Base-by-base conservation (phyloP, 331 rosid species). In the Rhamnella rubrinervis region DNA sequence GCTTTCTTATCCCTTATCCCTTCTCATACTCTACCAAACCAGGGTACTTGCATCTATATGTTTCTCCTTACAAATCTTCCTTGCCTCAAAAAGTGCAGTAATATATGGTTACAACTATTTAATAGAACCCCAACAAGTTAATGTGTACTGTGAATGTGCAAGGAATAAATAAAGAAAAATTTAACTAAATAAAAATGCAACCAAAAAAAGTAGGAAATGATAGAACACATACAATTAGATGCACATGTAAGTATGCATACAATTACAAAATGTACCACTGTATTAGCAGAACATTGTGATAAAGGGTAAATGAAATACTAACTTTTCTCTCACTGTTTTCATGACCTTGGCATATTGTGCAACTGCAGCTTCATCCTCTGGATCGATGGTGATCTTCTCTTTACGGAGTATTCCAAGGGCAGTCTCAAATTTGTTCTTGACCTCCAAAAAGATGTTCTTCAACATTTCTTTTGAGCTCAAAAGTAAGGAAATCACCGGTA, bases 331-430 rank as follows among this genome's bases (percentile, higher is more conserved):
- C 35, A 90, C 74, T 31, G 88, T 78, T 80, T 86, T 89, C 96
- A 91, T 91, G 91, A 95, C 90, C 20, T 78, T 84, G 1, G 93
- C 87, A 68, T 91, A 95, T 8, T 87, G 90, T 84, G 96, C 46
- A 55, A 95, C 99, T 25, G 97, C 96, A 75, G 96, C 89, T 47
- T 91, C 86, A 77, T 91, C 97, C 37, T 91, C 83, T 1, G 99
- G 96, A 76, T 79, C 97, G 3, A 95, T 87, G 74, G 93, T 95
- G 85, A 95, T 87, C 91, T 95, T 95, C 80, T 95, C 99, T 59
- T 77, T 84, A 66, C 84, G 89, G 68, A 95, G 86, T 61, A 95
- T 72, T 70, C 82, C 92, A 10, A 91, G 28, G 53, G 99, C 96
- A 0, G 88, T 71, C 80, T 91, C 97, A 39, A 91, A 91, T 76